Evolutionary conservation across 2,329 filamentous ascomycete species (phyloP).

Genomic region (Penicillium glabrum): DNA sequence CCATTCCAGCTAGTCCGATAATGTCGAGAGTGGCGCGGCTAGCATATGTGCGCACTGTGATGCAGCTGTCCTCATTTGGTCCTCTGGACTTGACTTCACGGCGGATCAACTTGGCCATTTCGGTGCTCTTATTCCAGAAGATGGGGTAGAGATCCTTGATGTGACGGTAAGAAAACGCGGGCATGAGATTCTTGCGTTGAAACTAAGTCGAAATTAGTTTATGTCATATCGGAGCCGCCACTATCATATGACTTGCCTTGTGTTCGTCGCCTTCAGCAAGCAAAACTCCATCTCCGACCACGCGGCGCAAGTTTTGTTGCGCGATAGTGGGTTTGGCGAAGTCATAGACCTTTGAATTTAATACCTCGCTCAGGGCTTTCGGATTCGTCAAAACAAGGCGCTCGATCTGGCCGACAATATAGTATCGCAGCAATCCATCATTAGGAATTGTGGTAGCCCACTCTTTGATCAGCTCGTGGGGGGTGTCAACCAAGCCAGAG

Average conservation of each 20-base stretch:
- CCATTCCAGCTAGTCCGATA: slow-evolving; percentile 70
- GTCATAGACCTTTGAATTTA: slow-evolving; percentile 68
- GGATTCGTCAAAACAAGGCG: slow-evolving; percentile 62
- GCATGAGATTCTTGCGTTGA: slow-evolving; percentile 75
- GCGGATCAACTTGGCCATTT: slow-evolving; percentile 64
- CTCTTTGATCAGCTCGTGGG: slow-evolving; percentile 37
- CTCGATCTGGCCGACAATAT: slow-evolving; percentile 62
- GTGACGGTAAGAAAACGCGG: slow-evolving; percentile 82
- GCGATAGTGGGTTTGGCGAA: slow-evolving; percentile 64
- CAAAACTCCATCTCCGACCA: slow-evolving; percentile 52
- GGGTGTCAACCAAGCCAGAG: slow-evolving; percentile 38
- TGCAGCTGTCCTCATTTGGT: slow-evolving; percentile 37
- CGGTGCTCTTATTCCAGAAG: slow-evolving; percentile 76
- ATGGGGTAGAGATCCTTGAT: slow-evolving; percentile 80
- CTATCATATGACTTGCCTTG: slow-evolving; percentile 49
- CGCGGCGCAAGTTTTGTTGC: slow-evolving; percentile 33
- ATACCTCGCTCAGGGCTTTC: slow-evolving; percentile 68
- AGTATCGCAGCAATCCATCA: slow-evolving; percentile 68
- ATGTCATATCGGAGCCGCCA: background rate
- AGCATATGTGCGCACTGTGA: slow-evolving; percentile 64
- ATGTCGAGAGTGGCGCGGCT: slow-evolving; percentile 72
- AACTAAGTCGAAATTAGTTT: slow-evolving; percentile 23
- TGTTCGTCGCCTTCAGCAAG: slow-evolving; percentile 91
- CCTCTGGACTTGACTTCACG: slow-evolving; percentile 42
- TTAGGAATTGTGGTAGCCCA: slow-evolving; percentile 65